Evolutionary conservation across 495 filamentous ascomycete species (phyloP), one percentile per base, ranked within the genome.

Genomic region (Usnea hakonensis): DNA sequence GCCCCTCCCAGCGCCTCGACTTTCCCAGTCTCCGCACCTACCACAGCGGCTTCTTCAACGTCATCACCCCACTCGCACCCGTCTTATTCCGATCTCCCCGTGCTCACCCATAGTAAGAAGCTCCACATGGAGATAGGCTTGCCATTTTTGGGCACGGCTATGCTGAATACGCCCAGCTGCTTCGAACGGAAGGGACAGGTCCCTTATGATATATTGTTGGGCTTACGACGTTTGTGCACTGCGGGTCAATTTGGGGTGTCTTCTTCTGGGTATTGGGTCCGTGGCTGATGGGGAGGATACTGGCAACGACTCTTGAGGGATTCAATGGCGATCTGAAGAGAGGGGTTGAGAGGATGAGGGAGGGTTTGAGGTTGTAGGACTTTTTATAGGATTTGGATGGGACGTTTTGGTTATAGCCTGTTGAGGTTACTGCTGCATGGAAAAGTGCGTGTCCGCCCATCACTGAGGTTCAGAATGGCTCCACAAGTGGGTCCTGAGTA

Each of bases 281-380:
- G 28, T 52, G 48, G 48, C n/a, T 52, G 55, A 16, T n/a, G 33
- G 55, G 33, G 23, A 36, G 54, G 32, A 19, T n/a, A 13, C 9
- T 56, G 14, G 36, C 16, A 30, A 13, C 21, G 55, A 21, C 14
- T 11, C 38, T 17, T 57, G 55, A 57, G 33, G 33, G 55, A 33
- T 57, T 57, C 8, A 57, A 57, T 57, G 33, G n/a, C 32, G 55
- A 57, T 40, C 38, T 57, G 55, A 57, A 57, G 55, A 43, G n/a
- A 19, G 13, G 28, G 28, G 53, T 37, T 16, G 53, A 55, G 11
- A 10, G 2, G 43, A 26, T 26, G 43, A 46, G 13, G 43, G 43
- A 46, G 43, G 21, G 43, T 23, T n/a, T 10, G 43, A 13, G 14
- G 43, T 26, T 26, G 43, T 43, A 46, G 43, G 21, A 26, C 43